These are phyloP conservation scores for Fusarium praegraminearum DNA, from an alignment of 2,329 filamentous ascomycete genomes.

Conservation along the genomic window DNA sequence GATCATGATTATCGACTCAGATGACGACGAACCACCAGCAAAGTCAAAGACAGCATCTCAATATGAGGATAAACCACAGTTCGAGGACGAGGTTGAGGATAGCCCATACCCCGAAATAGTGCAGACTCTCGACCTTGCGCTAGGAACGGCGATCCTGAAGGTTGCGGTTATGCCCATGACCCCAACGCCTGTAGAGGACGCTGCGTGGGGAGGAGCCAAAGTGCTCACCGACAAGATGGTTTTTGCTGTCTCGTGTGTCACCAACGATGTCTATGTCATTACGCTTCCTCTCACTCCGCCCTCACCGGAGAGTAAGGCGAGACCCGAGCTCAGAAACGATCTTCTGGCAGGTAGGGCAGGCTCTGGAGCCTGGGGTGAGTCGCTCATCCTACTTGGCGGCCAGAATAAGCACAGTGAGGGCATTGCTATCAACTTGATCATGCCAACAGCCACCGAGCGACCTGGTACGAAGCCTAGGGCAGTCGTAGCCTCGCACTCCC, in stretches of 20 bases:
- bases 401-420: constrained; percentile 66
- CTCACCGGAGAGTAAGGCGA: constrained; percentile 68
- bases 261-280: constrained; percentile 67
- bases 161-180: constrained; percentile 68
- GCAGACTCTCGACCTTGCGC: constrained; percentile 71
- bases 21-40: constrained; percentile 64
- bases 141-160: constrained; percentile 67
- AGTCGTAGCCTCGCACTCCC: constrained; percentile 71
- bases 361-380: constrained; percentile 73
- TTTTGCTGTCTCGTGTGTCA: constrained; percentile 70
- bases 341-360: constrained; percentile 67
- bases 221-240: constrained; percentile 69
- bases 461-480: constrained; percentile 55
- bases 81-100: constrained; percentile 65
- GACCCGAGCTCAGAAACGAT: constrained; percentile 63
- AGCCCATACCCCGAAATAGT: constrained; percentile 66
- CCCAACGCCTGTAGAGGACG: constrained; percentile 62
- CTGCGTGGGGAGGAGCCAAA: constrained; percentile 59
- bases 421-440: constrained; percentile 66
- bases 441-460: constrained; percentile 57
- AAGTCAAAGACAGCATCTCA: constrained; percentile 50
- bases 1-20: constrained; percentile 73
- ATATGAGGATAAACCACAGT: constrained; percentile 68
- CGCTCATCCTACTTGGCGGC: constrained; percentile 65
- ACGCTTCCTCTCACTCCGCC: constrained; percentile 72